Conservation (phyloP, 1,284 basidiomycete species). For the Rhodotorula sp. region DNA sequence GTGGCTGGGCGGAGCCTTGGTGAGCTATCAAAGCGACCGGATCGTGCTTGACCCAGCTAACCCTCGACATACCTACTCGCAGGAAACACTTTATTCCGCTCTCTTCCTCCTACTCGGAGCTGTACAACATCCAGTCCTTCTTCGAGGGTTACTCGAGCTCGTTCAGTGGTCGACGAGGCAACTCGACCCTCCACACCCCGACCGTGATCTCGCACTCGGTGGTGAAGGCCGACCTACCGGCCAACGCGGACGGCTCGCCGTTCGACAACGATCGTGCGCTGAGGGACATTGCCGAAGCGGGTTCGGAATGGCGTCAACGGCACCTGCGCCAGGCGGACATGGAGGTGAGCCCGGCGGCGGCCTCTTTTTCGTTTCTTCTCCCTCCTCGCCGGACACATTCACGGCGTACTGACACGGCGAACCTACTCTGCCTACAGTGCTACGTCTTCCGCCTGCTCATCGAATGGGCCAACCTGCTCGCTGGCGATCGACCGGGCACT, state of each 20-base stretch:
- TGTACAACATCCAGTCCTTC: conserved; percentile 87
- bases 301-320: conserved; percentile 82
- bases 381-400: not conserved
- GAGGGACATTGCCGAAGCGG: conserved; percentile 76
- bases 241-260: conserved; percentile 47
- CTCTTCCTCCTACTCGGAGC: conserved; percentile 77
- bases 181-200: conserved; percentile 48
- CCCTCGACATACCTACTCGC: conserved; percentile 1
- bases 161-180: conserved; percentile 48
- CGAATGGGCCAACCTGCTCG: conserved; percentile 65
- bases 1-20: conserved; percentile 56
- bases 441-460: conserved; percentile 83
- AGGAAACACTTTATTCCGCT: conserved; percentile 93
- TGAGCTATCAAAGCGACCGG: not conserved
- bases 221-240: conserved; percentile 26
- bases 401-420: not conserved
- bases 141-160: conserved; percentile 64
- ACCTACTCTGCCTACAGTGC: conserved; percentile 37
- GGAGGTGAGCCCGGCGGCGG: conserved; percentile 56
- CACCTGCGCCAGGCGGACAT: conserved; percentile 78
- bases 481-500: not conserved
- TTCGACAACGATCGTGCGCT: conserved; percentile 71
- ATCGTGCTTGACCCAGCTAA: no score
- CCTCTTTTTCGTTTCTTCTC: conserved; percentile 7
- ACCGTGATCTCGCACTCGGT: conserved; percentile 41